Percentiles rank a stretch among this genome's conserved stretches.
Conservation (phyloP, 176 grass and related monocot species). For the Hordeum vulgare region MorexV3_pseudomolecules_assembly NC_058523.1:548532143-548532642, state of each 20-base stretch:
- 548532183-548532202: neutral
- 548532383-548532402: too few species aligned
- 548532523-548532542: neutral
- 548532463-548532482: neutral
- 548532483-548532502: neutral
- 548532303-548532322: neutral
- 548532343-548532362: neutral
- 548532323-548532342: neutral
- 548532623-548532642: neutral
- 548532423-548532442: neutral
- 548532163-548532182: too few species aligned
- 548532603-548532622: neutral
- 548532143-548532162: too few species aligned
- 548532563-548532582: neutral
- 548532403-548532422: neutral
- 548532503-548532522: too few species aligned
- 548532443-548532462: too few species aligned
- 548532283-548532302: neutral
- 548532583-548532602: neutral
- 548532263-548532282: neutral
- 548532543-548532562: neutral
- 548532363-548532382: neutral
- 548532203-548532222: neutral
- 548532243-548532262: neutral
- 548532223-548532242: neutral